These are phyloP conservation scores for Pythium insidiosum DNA, from an alignment of 352 stramenopile species.

Conservation along the genomic window DNA sequence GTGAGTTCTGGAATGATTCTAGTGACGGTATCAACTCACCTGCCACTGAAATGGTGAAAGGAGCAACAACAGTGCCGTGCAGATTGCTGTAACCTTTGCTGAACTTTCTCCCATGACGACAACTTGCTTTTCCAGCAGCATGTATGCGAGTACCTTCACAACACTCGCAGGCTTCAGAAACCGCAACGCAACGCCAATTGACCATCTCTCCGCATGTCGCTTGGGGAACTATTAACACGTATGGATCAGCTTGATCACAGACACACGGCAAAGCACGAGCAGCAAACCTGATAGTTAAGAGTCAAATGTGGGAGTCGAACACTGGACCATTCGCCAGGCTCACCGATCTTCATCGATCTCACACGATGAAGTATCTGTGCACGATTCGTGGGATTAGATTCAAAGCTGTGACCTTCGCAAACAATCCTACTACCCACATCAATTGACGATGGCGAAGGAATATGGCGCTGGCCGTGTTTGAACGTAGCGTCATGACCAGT, in stretches of 20 bases:
- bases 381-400: not conserved
- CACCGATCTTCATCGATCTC: slow-evolving; percentile 51
- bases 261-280: not conserved
- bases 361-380: slow-evolving; percentile 58
- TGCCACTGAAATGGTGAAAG: slow-evolving; percentile 81
- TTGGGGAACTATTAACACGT: slow-evolving; percentile 36
- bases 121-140: slow-evolving; percentile 80
- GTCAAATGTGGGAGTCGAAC: slow-evolving; percentile 48
- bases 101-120: slow-evolving; percentile 67
- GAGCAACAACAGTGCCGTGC: slow-evolving; percentile 57
- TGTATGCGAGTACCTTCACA: slow-evolving; percentile 55
- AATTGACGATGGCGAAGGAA: slow-evolving; percentile 26
- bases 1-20: too few species aligned
- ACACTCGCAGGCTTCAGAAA: slow-evolving; percentile 48
- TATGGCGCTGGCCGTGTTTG: not conserved
- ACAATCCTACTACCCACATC: slow-evolving; percentile 20
- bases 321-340: slow-evolving; percentile 55
- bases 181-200: slow-evolving; percentile 54
- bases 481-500: too few species aligned
- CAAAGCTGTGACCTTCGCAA: not conserved
- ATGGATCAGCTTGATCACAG: not conserved
- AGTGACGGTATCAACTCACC: too few species aligned
- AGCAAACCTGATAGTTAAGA: slow-evolving; percentile 60
- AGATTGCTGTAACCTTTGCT: slow-evolving; percentile 57
- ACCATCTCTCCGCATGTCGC: slow-evolving; percentile 61